phyloP scores from a whole-genome alignment of 176 grass and related monocot species.

The Microstegium vimineum region DNA sequence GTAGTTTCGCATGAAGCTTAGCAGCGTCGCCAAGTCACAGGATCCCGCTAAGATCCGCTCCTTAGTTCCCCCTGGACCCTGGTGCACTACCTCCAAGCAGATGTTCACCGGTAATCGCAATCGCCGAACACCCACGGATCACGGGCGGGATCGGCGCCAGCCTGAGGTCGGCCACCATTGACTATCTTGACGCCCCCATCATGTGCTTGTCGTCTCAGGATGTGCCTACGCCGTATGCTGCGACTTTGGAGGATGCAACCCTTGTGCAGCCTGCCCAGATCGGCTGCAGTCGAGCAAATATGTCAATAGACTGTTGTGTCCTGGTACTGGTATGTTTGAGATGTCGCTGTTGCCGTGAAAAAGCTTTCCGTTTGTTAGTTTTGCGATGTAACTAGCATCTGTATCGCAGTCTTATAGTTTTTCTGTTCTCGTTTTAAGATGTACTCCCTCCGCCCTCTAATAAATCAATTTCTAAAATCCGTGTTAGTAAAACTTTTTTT shows the following conservation, averaged over 20 bases:
- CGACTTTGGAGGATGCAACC: constrained; percentile 72
- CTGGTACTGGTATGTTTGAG: background rate
- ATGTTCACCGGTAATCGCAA: too few relatives aligned
- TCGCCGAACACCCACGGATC: too few relatives aligned
- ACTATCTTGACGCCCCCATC: constrained; percentile 77
- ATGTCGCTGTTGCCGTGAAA: background rate
- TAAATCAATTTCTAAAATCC: too few relatives aligned
- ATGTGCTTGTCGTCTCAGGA: constrained; percentile 92
- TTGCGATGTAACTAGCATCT: constrained; percentile 21
- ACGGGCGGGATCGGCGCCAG: constrained; percentile 84
- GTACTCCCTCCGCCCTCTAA: too few relatives aligned
- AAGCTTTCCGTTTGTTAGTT: background rate
- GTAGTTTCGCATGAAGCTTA: too few relatives aligned
- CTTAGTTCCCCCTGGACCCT: too few relatives aligned
- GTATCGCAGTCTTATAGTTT: constrained; percentile 5
- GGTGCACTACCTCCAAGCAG: too few relatives aligned
- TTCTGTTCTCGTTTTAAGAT: constrained; percentile 14
- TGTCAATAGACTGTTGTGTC: constrained; percentile 53
- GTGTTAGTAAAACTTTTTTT: too few relatives aligned
- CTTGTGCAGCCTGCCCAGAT: constrained; percentile 85
- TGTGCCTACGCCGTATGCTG: constrained; percentile 72
- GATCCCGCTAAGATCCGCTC: too few relatives aligned
- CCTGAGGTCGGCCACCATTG: constrained; percentile 66
- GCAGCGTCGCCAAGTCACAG: too few relatives aligned
- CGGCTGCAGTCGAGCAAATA: constrained; percentile 69